Conservation (phyloP, 768 basidiomycete species). For the Agaricus subrufescens region DNA sequence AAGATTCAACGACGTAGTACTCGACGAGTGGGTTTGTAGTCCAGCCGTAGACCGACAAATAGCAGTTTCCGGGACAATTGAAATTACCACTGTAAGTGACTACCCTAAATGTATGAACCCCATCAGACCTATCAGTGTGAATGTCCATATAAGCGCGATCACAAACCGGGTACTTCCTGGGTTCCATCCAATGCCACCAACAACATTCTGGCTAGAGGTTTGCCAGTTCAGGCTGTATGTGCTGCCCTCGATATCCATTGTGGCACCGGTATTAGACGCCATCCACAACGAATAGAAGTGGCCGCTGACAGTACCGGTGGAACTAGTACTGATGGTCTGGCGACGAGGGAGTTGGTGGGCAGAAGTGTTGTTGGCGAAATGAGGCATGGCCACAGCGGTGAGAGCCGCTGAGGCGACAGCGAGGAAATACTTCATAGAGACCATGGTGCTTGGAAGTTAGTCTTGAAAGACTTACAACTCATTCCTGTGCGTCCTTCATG, state of each 20-base stretch:
- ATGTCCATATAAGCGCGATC: neutral
- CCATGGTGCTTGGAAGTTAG: neutral
- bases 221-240: conserved; percentile 27
- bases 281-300: conserved; percentile 35
- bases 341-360: conserved; percentile 13
- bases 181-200: conserved; percentile 37
- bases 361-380: conserved; percentile 16
- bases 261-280: conserved; percentile 23
- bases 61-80: conserved; percentile 34
- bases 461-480: too few species aligned
- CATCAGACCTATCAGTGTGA: neutral
- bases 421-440: conserved; percentile 10
- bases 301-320: conserved; percentile 26
- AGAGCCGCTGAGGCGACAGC: conserved; percentile 15
- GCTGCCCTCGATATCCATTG: conserved; percentile 24
- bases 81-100: conserved; percentile 33
- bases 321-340: conserved; percentile 15
- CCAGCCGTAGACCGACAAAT: conserved; percentile 45
- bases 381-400: conserved; percentile 16
- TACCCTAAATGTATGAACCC: conserved; percentile 16
- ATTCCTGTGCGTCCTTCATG: too few species aligned
- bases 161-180: conserved; percentile 25
- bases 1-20: conserved; percentile 42
- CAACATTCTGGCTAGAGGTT: conserved; percentile 27
- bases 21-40: conserved; percentile 40